Conservation (phyloP, 164 flowering plant genomes). For the Tinospora cordifolia region DNA sequence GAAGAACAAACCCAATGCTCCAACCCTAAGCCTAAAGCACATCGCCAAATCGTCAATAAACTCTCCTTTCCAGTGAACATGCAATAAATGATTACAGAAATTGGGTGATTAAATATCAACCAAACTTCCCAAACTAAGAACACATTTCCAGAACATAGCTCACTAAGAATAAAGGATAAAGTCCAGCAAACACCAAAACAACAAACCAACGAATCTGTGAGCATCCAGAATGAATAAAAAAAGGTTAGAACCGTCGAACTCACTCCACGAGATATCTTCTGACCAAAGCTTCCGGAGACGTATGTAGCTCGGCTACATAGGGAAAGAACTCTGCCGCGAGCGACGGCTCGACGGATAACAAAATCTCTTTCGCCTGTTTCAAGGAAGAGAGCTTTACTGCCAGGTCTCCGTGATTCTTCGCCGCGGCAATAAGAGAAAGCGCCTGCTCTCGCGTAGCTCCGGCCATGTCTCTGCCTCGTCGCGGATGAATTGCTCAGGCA, state of each 20-base stretch:
- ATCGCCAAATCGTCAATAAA: too few relatives aligned
- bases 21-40: not conserved
- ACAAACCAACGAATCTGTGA: not conserved
- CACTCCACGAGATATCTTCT: conserved; percentile 62
- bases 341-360: conserved; percentile 41
- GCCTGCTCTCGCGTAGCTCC: conserved; percentile 54
- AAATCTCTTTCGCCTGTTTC: conserved; percentile 56
- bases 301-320: conserved; percentile 56
- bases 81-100: too few relatives aligned
- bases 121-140: too few relatives aligned
- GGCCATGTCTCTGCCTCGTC: conserved; percentile 27
- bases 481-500: not conserved
- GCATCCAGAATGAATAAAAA: not conserved
- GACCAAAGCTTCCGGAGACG: conserved; percentile 55
- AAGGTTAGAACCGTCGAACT: conserved; percentile 18
- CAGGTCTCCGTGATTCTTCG: conserved; percentile 78
- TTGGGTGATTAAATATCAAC: too few relatives aligned
- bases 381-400: conserved; percentile 83
- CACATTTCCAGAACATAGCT: too few relatives aligned
- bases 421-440: conserved; percentile 67
- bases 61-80: too few relatives aligned
- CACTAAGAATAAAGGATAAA: too few relatives aligned
- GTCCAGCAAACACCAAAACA: not conserved
- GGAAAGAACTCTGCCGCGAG: conserved; percentile 64
- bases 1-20: not conserved